Percentiles rank a stretch among this genome's conserved stretches.
Conservation (phyloP, 805 yeast genomes). For the Starmerella powellii region DNA sequence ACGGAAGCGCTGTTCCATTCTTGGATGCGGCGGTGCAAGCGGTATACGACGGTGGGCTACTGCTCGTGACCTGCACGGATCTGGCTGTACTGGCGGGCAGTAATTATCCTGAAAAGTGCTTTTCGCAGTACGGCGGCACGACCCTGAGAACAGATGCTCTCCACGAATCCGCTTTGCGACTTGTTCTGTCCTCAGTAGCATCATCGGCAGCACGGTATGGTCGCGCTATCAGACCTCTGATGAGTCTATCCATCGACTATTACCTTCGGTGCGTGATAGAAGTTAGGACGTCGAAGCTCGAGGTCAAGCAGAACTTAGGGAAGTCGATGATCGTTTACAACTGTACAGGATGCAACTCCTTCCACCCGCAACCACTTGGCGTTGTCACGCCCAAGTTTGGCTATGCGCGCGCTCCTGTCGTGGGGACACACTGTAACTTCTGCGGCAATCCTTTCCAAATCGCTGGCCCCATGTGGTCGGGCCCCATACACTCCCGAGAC, state of each 20-base stretch:
- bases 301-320: conserved; percentile 67
- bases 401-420: conserved; percentile 52
- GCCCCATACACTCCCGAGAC: conserved; percentile 53
- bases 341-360: conserved; percentile 79
- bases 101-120: conserved; percentile 94
- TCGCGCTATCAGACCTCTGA: conserved; percentile 71
- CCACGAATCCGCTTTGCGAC: conserved; percentile 84
- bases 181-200: conserved; percentile 66
- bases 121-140: conserved; percentile 86
- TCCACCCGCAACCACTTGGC: conserved; percentile 64
- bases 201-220: conserved; percentile 83
- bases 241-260: conserved; percentile 80
- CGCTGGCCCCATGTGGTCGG: conserved; percentile 97
- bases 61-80: conserved; percentile 92
- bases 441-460: conserved; percentile 64
- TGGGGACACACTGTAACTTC: conserved; percentile 49
- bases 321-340: conserved; percentile 66
- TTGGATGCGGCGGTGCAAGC: conserved; percentile 81
- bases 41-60: conserved; percentile 70
- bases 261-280: conserved; percentile 77
- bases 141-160: conserved; percentile 75
- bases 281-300: conserved; percentile 64
- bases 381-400: conserved; percentile 44
- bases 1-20: conserved; percentile 95
- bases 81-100: conserved; percentile 90